Evolutionary conservation across 148 eudicot species (phyloP).

Genomic region (Nyssa sinensis): DNA sequence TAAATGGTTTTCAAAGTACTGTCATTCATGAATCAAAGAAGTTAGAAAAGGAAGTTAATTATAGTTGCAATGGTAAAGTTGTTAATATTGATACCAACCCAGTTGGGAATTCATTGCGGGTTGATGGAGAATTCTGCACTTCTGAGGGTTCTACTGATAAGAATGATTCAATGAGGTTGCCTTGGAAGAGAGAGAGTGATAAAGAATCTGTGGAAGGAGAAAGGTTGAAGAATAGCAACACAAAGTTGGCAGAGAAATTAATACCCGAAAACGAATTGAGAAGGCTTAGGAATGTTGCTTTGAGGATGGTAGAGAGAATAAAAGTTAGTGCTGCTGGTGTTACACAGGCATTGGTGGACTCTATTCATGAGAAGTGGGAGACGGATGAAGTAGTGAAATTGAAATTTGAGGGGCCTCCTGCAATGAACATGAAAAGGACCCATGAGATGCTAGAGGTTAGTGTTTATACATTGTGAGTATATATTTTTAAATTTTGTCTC

Average conservation of each 20-base stretch:
- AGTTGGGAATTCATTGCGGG: constrained; percentile 4
- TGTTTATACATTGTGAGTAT: neutral
- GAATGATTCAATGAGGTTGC: constrained; percentile 31
- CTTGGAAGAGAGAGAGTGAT: constrained; percentile 49
- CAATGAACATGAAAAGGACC: constrained; percentile 72
- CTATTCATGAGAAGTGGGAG: constrained; percentile 78
- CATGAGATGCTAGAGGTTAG: constrained; percentile 86
- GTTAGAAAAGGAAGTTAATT: constrained; percentile 4
- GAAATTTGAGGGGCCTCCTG: constrained; percentile 77
- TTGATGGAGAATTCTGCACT: constrained; percentile 3
- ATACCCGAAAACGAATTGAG: constrained; percentile 72
- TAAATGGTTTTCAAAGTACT: constrained; percentile 18
- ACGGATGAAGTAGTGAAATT: constrained; percentile 83
- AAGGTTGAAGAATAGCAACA: constrained; percentile 36
- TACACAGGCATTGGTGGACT: constrained; percentile 68
- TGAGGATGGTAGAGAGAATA: constrained; percentile 85
- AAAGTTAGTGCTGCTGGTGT: constrained; percentile 82
- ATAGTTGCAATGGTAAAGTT: constrained; percentile 23
- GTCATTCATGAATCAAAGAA: constrained; percentile 7
- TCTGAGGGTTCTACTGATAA: constrained; percentile 22
- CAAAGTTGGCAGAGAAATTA: constrained; percentile 57
- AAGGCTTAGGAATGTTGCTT: constrained; percentile 84
- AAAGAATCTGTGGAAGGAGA: constrained; percentile 17
- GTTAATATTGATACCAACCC: constrained; percentile 17
- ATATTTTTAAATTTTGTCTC: too few relatives aligned